Conservation (phyloP, 129 eudicot genomes). For the Solidago caesia region DNA sequence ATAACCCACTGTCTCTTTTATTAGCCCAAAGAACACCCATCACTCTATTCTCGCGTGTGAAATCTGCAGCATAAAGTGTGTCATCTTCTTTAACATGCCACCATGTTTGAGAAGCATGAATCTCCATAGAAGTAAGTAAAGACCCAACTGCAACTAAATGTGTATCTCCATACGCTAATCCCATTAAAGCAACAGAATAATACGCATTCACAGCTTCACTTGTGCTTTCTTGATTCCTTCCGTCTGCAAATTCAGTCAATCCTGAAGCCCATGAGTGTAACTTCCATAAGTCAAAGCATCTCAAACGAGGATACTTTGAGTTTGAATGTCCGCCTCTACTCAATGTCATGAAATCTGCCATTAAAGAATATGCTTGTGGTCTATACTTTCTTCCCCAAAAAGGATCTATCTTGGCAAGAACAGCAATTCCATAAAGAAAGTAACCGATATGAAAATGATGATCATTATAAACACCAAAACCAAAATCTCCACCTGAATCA, state of each 20-base stretch:
- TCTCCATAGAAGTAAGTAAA: slow-evolving; percentile 67
- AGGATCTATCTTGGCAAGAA: slow-evolving; percentile 73
- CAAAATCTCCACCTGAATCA: slow-evolving; percentile 83
- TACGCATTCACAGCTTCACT: slow-evolving; percentile 92
- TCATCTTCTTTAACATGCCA: slow-evolving; percentile 76
- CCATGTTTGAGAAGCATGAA: slow-evolving; percentile 74
- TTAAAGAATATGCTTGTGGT: slow-evolving; percentile 63
- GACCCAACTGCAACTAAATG: slow-evolving; percentile 71
- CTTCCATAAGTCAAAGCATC: slow-evolving; percentile 83
- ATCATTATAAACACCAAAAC: slow-evolving; percentile 82
- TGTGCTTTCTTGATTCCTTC: slow-evolving; percentile 86
- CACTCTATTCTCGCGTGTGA: slow-evolving; percentile 62
- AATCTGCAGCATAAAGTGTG: slow-evolving; percentile 52
- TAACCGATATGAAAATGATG: slow-evolving; percentile 89
- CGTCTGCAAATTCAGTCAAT: slow-evolving; percentile 71
- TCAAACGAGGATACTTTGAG: slow-evolving; percentile 52
- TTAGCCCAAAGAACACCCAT: slow-evolving; percentile 89
- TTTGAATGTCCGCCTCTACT: slow-evolving; percentile 33
- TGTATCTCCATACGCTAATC: slow-evolving; percentile 80
- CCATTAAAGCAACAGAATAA: slow-evolving; percentile 88
- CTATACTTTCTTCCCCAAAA: slow-evolving; percentile 74
- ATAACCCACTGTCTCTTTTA: slow-evolving; percentile 86
- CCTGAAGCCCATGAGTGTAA: slow-evolving; percentile 94
- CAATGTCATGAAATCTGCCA: slow-evolving; percentile 83
- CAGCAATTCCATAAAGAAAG: slow-evolving; percentile 69